Evolutionary conservation across 2,329 filamentous ascomycete species (phyloP), one percentile per base, ranked within the genome.

Genomic region (Neofusicoccum cordaticola): DNA sequence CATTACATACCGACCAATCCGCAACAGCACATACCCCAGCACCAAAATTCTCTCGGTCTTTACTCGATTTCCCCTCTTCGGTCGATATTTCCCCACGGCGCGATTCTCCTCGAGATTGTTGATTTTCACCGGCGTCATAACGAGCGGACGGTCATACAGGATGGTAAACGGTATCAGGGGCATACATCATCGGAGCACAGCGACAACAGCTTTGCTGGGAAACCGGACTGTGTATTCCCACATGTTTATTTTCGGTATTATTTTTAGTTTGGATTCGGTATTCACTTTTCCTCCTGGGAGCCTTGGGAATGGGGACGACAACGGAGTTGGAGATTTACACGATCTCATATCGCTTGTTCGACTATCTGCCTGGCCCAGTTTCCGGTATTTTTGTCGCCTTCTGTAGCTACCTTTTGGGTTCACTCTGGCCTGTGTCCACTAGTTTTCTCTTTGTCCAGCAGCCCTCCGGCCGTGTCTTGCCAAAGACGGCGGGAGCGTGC

Each of bases 311-410:
- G 42, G 56, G 56, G 22, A 60, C 41, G 56, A 37, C 41, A 34
- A 47, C 11, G 56, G 41, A 47, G 42, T 48, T 35, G 56, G 41
- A 39, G 31, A 60, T 19, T 35, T 11, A 44, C 5, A 35, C 27
- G 31, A 47, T 45, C 41, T 58, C 37, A 31, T 34, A 34, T 47
- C 35, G 15, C 41, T 45, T 58, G 53, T 58, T 58, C 53, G 39
- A 58, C 53, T 34, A 47, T 47, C 41, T 35, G 27, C 42, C 56
- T 27, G 42, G 42, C n/a, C 56, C 31, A 34, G 4, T 41, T 52
- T 64, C 47, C 45, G 67, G 64, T 70, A 67, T 69, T 70, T 67
- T 45, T 64, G 58, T 70, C 65, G 65, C 66, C 39, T 58, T 58
- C 39, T 60, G 56, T 58, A 58, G 53, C 53, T 58, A 45, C 31